phyloP scores from a whole-genome alignment of 371 early-diverging fungal genomes.

The Globomyces sp. region DNA sequence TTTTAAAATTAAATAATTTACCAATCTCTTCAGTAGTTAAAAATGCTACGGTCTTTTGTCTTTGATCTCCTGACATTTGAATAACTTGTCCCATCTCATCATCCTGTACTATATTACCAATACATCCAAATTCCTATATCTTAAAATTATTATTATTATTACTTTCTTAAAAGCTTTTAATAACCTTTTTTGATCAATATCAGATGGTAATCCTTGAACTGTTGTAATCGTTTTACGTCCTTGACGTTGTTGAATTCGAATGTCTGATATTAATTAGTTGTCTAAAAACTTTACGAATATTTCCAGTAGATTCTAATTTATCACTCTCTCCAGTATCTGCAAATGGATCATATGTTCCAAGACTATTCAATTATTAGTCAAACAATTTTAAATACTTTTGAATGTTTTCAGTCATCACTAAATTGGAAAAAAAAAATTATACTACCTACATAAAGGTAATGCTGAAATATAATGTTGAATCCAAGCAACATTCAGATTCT shows the following conservation, averaged over 20 bases:
- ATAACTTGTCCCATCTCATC: slow-evolving; percentile 87
- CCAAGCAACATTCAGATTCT: too few relatives aligned
- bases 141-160: background rate
- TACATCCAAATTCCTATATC: slow-evolving; percentile 81
- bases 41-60: slow-evolving; percentile 79
- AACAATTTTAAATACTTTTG: background rate
- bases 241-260: slow-evolving; percentile 97
- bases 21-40: slow-evolving; percentile 74
- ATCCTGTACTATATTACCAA: slow-evolving; percentile 91
- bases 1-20: slow-evolving; percentile 28
- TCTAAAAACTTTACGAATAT: slow-evolving; percentile 68
- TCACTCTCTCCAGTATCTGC: slow-evolving; percentile 75
- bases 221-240: slow-evolving; percentile 96
- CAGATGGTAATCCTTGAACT: slow-evolving; percentile 84
- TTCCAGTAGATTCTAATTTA: slow-evolving; percentile 54
- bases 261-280: slow-evolving; percentile 48
- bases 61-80: slow-evolving; percentile 95
- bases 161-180: slow-evolving; percentile 94
- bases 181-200: slow-evolving; percentile 84
- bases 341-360: slow-evolving; percentile 68
- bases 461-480: too few relatives aligned
- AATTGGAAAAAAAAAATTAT: too few relatives aligned
- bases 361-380: slow-evolving; percentile 22
- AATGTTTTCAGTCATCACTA: background rate
- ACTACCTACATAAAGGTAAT: too few relatives aligned